Base-by-base conservation (phyloP, 164 flowering plant species). In the Liquidambar formosana region DNA sequence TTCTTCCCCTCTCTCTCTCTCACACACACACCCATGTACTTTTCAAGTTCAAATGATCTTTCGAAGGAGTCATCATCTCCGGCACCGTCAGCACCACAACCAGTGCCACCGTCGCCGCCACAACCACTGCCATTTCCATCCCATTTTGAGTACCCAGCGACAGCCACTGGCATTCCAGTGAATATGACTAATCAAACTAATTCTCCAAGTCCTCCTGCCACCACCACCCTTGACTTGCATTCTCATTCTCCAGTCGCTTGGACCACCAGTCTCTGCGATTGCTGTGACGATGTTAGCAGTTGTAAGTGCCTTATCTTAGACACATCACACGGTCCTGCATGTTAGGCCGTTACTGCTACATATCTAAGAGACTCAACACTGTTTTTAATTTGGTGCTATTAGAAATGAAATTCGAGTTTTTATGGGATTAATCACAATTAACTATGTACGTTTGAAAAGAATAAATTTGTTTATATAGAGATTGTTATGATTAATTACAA, bases 251-350 rank as follows among this genome's bases (percentile, higher is more conserved):
- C 75, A 16, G 61, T 46, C 33, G 74, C 83, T 38, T 88, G 92
- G 92, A 82, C 88, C 45, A 77, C 85, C 4, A 85, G 89, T 23
- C 80, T 88, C 62, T 88, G 77, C 52, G 80, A 76, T 59, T 88
- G 89, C 58, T 75, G 49, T 66, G 19, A 52, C 12, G 84, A 87
- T 56, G 8, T 70, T 44, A 47, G 63, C 56, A 82, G 46, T 63
- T 84, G 89, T 84, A 79, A 57, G 85, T 73, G 38, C 18, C 26
- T 43, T 3, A 56, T 67, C 41, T 11, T 27, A 15, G 0, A 19
- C 10, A 11, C 28, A 3, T 61, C 10, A 1, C 19, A 21, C 10
- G 11, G 6, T 63, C 0, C 19, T 46, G n/a, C 23, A 38, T 45
- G 54, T 54, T 54, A 21, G 8, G 4, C 58, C 26, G 26, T 10